Evolutionary conservation across 2,329 filamentous ascomycete species (phyloP).

Genomic region (Colletotrichum sp.): DNA sequence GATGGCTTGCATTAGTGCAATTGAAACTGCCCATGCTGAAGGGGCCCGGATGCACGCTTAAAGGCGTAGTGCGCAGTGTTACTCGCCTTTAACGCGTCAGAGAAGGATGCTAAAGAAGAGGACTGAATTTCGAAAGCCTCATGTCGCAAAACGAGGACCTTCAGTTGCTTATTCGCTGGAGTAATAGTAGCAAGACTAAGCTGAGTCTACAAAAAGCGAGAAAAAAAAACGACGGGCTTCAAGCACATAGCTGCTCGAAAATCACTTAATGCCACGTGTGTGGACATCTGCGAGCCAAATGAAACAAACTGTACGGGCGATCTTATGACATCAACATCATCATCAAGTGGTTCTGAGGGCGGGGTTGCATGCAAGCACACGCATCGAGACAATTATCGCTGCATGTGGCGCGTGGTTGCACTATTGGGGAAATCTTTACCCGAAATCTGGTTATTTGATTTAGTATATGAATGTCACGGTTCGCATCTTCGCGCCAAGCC

Average conservation of each 20-base stretch:
- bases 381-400: not conserved
- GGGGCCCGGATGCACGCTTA: not conserved
- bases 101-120: not conserved
- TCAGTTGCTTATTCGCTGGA: accelerated
- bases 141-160: not conserved
- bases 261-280: not conserved
- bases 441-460: not conserved
- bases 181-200: not conserved
- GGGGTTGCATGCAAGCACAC: not conserved
- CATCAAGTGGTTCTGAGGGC: not conserved
- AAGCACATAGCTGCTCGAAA: not conserved
- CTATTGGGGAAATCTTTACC: not conserved
- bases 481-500: not conserved
- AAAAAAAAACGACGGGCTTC: not conserved
- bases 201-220: not conserved
- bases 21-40: not conserved
- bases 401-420: not conserved
- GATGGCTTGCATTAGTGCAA: not conserved
- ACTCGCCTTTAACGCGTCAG: not conserved
- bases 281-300: not conserved
- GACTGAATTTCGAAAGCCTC: not conserved
- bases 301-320: not conserved
- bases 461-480: not conserved
- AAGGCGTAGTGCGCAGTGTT: not conserved
- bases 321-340: not conserved